A percentile compares a stretch with the other conserved stretches of the same genome.
phyloP scores from a whole-genome alignment of 1,284 basidiomycete species.

The Mrakiaceae sp. region DNA sequence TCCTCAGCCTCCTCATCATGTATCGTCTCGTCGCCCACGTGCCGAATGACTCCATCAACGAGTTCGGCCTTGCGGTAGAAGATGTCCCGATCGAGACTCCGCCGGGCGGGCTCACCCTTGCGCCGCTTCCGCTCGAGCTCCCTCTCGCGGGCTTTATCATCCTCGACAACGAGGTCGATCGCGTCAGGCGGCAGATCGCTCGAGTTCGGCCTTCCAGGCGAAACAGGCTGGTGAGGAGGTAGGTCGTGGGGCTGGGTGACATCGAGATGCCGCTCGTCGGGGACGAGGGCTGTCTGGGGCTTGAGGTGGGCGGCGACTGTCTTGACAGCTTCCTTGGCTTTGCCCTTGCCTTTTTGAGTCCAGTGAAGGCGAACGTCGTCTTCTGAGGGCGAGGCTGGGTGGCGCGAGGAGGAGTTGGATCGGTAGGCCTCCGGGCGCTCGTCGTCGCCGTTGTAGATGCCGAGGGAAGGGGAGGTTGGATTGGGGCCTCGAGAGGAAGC shows the following conservation, averaged over 20 bases:
- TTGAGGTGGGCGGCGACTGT: too few species aligned
- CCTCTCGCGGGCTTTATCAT: conserved; percentile 42
- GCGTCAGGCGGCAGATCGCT: too few species aligned
- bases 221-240: too few species aligned
- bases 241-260: too few species aligned
- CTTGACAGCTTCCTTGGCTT: too few species aligned
- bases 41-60: not conserved
- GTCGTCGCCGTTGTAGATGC: conserved; percentile 14
- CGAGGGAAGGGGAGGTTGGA: not conserved
- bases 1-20: not conserved
- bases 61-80: not conserved
- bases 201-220: too few species aligned
- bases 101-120: conserved; percentile 43
- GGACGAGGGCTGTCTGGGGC: too few species aligned
- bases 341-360: too few species aligned
- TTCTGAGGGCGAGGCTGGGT: too few species aligned
- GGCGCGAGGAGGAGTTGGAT: not conserved
- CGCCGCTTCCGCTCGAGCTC: conserved; percentile 43
- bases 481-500: too few species aligned
- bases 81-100: conserved; percentile 12
- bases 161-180: conserved; percentile 64
- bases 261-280: too few species aligned
- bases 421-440: not conserved
- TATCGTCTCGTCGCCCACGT: not conserved
- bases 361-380: too few species aligned